Percentiles rank a stretch among this genome's conserved stretches.
Conservation (phyloP, 768 basidiomycete species). For the Paxillus involutus region DNA sequence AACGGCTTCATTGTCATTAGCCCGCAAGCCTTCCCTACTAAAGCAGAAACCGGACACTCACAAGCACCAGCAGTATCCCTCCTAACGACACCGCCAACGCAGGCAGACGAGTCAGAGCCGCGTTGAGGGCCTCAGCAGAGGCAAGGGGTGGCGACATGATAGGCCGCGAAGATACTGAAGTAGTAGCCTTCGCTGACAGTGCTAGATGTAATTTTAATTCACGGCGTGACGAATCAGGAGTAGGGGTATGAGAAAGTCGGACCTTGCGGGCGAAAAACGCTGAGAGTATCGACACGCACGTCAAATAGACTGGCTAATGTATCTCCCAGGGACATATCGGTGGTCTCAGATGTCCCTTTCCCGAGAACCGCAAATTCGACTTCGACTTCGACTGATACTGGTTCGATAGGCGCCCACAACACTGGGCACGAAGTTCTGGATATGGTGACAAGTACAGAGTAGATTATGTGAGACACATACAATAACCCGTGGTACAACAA, state of each 20-base stretch:
- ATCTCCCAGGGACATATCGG: no score
- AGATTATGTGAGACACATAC: slow-evolving; percentile 10
- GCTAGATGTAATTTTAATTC: background rate
- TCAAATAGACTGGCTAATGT: no score
- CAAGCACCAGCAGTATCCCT: slow-evolving; percentile 1
- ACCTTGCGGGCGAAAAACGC: no score
- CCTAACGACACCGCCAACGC: slow-evolving; percentile 30
- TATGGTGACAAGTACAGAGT: background rate
- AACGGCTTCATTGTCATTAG: slow-evolving; percentile 6
- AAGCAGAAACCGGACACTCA: slow-evolving; percentile 1
- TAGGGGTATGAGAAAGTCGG: background rate
- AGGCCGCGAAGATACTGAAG: slow-evolving; percentile 22
- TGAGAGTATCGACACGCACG: no score
- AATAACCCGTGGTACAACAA: slow-evolving; percentile 5
- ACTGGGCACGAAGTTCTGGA: background rate
- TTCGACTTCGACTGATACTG: no score
- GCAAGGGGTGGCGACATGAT: slow-evolving; percentile 7
- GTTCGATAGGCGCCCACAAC: no score
- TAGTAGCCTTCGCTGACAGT: slow-evolving; percentile 28
- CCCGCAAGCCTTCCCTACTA: background rate
- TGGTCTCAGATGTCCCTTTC: slow-evolving; percentile 7
- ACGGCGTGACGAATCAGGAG: background rate
- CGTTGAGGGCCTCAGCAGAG: slow-evolving; percentile 31
- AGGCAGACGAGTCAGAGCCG: slow-evolving; percentile 29
- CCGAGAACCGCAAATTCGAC: no score